Evolutionary conservation across 2,329 filamentous ascomycete species (phyloP).

Genomic region (Colletotrichum sp.): DNA sequence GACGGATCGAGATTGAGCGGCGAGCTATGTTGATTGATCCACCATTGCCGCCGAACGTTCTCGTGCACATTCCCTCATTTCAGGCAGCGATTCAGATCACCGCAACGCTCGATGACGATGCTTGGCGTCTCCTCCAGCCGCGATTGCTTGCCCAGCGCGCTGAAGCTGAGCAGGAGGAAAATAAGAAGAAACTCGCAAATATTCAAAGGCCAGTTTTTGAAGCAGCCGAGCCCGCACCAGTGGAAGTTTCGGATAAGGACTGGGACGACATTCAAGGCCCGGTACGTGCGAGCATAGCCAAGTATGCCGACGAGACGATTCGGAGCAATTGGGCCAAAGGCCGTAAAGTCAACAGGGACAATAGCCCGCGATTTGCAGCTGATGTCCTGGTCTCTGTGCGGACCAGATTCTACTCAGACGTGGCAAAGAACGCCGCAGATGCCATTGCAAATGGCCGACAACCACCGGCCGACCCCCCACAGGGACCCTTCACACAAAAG

Average conservation of each 20-base stretch:
- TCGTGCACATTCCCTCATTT: slow-evolving; percentile 76
- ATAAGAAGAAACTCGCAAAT: slow-evolving; percentile 40
- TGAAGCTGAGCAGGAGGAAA: slow-evolving; percentile 65
- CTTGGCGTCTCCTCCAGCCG: slow-evolving; percentile 73
- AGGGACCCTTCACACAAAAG: slow-evolving; percentile 62
- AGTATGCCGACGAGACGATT: slow-evolving; percentile 75
- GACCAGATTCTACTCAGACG: slow-evolving; percentile 67
- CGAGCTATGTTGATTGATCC: slow-evolving; percentile 71
- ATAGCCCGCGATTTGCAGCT: slow-evolving; percentile 71
- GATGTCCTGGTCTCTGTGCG: slow-evolving; percentile 73
- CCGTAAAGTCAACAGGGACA: slow-evolving; percentile 66
- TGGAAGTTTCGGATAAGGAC: slow-evolving; percentile 68
- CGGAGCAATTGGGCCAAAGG: slow-evolving; percentile 69
- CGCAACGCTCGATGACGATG: slow-evolving; percentile 68
- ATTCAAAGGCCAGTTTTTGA: slow-evolving; percentile 30
- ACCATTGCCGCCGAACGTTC: slow-evolving; percentile 64
- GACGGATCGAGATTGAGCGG: slow-evolving; percentile 74
- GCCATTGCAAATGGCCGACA: slow-evolving; percentile 50
- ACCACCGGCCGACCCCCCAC: slow-evolving; percentile 51
- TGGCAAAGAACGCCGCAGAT: slow-evolving; percentile 57
- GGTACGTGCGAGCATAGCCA: slow-evolving; percentile 67
- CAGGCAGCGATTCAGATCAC: slow-evolving; percentile 75
- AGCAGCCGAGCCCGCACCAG: slow-evolving; percentile 24
- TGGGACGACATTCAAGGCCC: slow-evolving; percentile 76
- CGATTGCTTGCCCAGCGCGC: slow-evolving; percentile 70